Conservation (phyloP, 1,284 basidiomycete genomes). For the Grifola frondosa region DNA sequence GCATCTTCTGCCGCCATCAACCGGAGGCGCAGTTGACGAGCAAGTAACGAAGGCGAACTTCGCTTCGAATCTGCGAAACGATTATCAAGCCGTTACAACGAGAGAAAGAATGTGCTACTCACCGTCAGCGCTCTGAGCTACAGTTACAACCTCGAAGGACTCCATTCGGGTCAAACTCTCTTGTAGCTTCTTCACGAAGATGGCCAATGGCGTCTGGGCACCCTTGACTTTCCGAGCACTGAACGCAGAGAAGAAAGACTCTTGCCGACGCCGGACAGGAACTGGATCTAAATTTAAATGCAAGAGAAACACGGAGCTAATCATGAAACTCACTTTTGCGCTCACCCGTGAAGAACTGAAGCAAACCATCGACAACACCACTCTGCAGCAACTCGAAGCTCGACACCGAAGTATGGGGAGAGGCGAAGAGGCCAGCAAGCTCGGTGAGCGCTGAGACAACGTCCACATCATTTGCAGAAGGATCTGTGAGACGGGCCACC, state of each 20-base stretch:
- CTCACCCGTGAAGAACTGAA: conserved; percentile 79
- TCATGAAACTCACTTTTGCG: conserved; percentile 45
- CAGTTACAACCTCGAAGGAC: conserved; percentile 90
- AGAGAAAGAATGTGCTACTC: no score
- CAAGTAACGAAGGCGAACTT: conserved; percentile 81
- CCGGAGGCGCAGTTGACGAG: conserved; percentile 85
- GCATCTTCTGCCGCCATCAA: conserved; percentile 86
- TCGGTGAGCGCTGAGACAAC: conserved; percentile 66
- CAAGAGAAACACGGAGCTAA: neutral
- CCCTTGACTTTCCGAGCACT: conserved; percentile 52
- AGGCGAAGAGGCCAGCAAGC: conserved; percentile 79
- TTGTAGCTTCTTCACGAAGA: conserved; percentile 93
- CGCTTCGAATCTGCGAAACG: conserved; percentile 72
- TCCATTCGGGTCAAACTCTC: conserved; percentile 93
- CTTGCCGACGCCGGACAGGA: conserved; percentile 56
- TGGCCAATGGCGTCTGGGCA: conserved; percentile 64
- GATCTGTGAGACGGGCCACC: conserved; percentile 59
- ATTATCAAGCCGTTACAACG: neutral
- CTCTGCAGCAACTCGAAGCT: conserved; percentile 96
- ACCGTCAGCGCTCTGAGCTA: conserved; percentile 78
- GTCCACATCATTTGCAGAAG: conserved; percentile 61
- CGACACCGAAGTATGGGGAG: conserved; percentile 79
- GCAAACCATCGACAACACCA: conserved; percentile 86
- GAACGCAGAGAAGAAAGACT: conserved; percentile 76
- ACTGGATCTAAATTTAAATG: conserved; percentile 41